phyloP scores from a whole-genome alignment of 371 early-diverging fungal species.

The Rhizopus stolonifer region DNA sequence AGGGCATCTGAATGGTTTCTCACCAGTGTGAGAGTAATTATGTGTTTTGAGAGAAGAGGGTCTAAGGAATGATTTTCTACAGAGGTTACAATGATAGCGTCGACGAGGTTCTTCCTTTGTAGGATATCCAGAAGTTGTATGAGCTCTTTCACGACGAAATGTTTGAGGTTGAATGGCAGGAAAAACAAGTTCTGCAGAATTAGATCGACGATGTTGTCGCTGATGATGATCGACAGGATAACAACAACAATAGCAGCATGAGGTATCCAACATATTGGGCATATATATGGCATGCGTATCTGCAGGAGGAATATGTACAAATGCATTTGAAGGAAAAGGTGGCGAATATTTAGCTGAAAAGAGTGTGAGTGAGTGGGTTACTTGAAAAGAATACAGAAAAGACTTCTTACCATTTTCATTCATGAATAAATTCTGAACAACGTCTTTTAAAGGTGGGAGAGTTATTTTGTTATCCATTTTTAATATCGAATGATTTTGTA shows the following conservation, averaged over 20 bases:
- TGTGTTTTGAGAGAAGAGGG: slow-evolving; percentile 62
- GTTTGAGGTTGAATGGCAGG: not conserved
- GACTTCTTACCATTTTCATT: slow-evolving; percentile 1
- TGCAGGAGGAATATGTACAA: not conserved
- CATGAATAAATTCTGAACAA: slow-evolving; percentile 15
- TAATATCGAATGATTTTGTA: not conserved
- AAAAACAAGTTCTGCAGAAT: slow-evolving; percentile 12
- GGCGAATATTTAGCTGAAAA: not conserved
- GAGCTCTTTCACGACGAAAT: slow-evolving; percentile 20
- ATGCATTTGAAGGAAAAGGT: slow-evolving; percentile 6
- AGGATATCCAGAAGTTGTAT: slow-evolving; percentile 32
- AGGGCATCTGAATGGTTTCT: slow-evolving; percentile 67
- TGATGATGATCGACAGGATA: not conserved
- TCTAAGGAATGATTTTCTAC: slow-evolving; percentile 30
- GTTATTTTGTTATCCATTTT: slow-evolving; percentile 18
- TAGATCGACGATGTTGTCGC: slow-evolving; percentile 21
- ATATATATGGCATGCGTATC: not conserved
- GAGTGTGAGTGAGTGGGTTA: not conserved
- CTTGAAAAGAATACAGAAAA: not conserved
- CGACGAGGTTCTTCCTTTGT: slow-evolving; percentile 7
- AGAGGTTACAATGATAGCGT: slow-evolving; percentile 29
- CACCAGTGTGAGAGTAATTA: slow-evolving; percentile 74
- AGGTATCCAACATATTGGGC: not conserved
- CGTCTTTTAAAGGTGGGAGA: slow-evolving; percentile 22
- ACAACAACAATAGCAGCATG: slow-evolving; percentile 4